Base-by-base conservation (phyloP, 805 yeast species). In the Metschnikowia dekortorum region DNA sequence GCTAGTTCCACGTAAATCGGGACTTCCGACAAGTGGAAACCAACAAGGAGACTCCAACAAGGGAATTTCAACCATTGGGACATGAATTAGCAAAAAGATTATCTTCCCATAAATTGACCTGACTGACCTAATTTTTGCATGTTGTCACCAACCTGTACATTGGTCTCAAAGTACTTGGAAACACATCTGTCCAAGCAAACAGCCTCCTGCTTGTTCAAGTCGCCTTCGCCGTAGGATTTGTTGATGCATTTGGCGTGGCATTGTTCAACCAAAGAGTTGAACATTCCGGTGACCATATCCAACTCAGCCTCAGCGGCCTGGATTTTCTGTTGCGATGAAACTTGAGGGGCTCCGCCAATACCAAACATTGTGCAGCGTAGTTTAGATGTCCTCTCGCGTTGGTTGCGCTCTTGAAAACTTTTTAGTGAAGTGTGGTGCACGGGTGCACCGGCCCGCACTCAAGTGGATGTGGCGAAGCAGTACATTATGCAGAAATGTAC, bases 261-360 rank as follows among this genome's bases (percentile, higher is more conserved):
- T 60, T 89, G 85, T 62, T 85, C 91, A 26, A 90, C 95, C 62
- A 91, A 76, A 63, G 84, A 60, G 81, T 92, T 92, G 82, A 92
- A 92, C 97, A 92, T 90, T 61, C 94, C 96, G 37, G 97, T 91
- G 61, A 92, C 96, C 84, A 94, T 86, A 69, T 92, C 99, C 59
- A 92, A 80, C 71, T 92, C 99, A 51, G 96, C 88, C 74, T 92
- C 98, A 47, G 99, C 99, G 58, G 96, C 96, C 63, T 79, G 79
- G 54, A 87, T 76, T 68, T 87, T 87, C 68, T 85, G 90, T 56
- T 84, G 86, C 38, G 89, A 79, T 28, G 86, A 75, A 56, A 83
- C 64, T 67, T 84, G 88, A 56, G 92, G 91, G 58, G 86, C 78
- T 52, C 81, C 78, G 55, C 85, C 85, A 57, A 87, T 77, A 61